Conservation (phyloP, 306 rosid species). For the Crotalaria pallida region DNA sequence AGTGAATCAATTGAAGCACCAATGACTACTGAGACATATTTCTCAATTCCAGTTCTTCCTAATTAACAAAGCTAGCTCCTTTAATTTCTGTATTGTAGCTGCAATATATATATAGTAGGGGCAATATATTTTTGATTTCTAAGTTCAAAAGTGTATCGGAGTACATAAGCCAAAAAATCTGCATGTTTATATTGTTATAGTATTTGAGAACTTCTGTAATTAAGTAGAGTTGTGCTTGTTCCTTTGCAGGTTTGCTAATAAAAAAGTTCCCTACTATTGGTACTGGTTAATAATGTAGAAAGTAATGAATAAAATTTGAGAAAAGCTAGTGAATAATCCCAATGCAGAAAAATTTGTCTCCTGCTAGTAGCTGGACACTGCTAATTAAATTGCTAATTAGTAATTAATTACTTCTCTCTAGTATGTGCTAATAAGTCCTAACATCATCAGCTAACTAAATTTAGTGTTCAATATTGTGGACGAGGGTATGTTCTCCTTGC, state of each 20-base stretch:
- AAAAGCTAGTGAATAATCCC: background rate
- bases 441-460: too few relatives aligned
- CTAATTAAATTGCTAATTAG: background rate
- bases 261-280: slow-evolving; percentile 1
- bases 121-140: background rate
- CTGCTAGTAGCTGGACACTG: background rate
- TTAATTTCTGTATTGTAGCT: background rate
- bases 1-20: slow-evolving; percentile 31
- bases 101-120: background rate
- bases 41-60: slow-evolving; percentile 52
- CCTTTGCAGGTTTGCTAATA: slow-evolving; percentile 8
- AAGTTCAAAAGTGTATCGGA: background rate
- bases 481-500: background rate
- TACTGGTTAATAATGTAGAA: background rate
- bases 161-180: background rate
- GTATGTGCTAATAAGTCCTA: background rate
- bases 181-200: slow-evolving; percentile 3
- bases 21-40: slow-evolving; percentile 41
- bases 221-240: slow-evolving; percentile 4
- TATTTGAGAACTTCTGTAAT: background rate
- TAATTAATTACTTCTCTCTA: background rate
- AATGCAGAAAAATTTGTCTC: background rate
- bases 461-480: background rate
- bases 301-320: background rate
- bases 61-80: background rate